Base-by-base conservation (phyloP, 495 filamentous ascomycete species). In the Lepraria neglecta region DNA sequence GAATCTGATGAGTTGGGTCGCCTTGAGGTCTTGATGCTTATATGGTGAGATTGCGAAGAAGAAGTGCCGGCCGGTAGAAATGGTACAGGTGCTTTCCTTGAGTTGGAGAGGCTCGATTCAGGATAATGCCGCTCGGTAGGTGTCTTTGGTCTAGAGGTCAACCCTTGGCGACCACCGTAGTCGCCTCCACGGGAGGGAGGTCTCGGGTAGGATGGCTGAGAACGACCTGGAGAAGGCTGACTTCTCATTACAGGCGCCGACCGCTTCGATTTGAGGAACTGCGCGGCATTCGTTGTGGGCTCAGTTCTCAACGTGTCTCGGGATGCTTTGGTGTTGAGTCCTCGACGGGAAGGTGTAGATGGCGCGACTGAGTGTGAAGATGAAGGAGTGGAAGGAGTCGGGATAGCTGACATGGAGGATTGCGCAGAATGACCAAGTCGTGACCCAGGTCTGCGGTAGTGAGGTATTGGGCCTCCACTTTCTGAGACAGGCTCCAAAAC, bases 401-500 rank as follows among this genome's bases (percentile, higher is more conserved):
- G 79, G 48, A 90, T 78, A 62, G 82, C 86, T 48, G 80, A 84
- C 33, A 84, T 68, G 64, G 87, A 87, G 56, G 86, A 84, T 60
- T 89, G 82, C 35, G 83, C 75, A 31, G 82, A 78, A 72, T 89
- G 83, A n/a, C 79, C 82, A 31, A 88, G 73, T 58, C 85, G 82
- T 6, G 86, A 88, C 58, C 83, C 80, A 35, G 87, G 80, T 63
- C 84, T 78, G 35, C 82, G 71, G 55, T 78, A 80, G 56, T 73
- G 77, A 46, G 76, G 77, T 62, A 87, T 79, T 33, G 88, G 84
- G 30, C 84, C 90, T 59, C 91, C 92, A 59, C 85, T 89, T 73
- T 97, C 95, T 44, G 89, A 96, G 2, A 97, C 91, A 35, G 92
- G 92, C 64, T 96, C 94, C 11, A 98, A 79, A 3, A 84, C 87